These are phyloP conservation scores for Lineolata rhizophorae DNA, from an alignment of 495 filamentous ascomycete genomes.

Conservation along the genomic window DNA sequence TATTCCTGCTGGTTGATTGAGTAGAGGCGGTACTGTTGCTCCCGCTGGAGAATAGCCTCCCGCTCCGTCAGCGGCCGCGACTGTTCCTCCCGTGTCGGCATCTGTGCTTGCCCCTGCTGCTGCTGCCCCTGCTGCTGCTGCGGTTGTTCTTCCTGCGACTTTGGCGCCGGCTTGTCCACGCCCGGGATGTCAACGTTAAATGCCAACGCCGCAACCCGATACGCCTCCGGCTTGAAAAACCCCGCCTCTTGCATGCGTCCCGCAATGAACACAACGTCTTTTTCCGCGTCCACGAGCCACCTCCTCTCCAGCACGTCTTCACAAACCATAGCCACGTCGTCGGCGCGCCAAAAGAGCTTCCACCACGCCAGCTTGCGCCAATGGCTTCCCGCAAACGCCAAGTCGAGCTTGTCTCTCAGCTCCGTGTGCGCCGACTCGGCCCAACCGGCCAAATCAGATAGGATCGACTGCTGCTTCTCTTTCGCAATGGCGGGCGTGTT, in stretches of 20 bases:
- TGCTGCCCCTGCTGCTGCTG: too few species aligned
- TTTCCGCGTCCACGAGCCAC: conserved; percentile 60
- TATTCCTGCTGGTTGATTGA: too few species aligned
- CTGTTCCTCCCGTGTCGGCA: too few species aligned
- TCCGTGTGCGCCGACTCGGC: conserved; percentile 64
- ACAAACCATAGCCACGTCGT: conserved; percentile 67
- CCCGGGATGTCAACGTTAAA: too few species aligned
- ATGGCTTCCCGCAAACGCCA: conserved; percentile 40
- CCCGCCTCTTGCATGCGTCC: conserved; percentile 59
- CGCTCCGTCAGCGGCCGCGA: too few species aligned
- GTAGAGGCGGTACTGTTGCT: too few species aligned
- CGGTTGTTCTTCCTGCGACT: too few species aligned
- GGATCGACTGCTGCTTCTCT: conserved; percentile 26
- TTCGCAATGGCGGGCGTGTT: conserved; percentile 18
- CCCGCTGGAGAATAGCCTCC: too few species aligned
- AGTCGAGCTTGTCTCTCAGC: conserved; percentile 52
- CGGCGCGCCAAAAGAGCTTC: conserved; percentile 85
- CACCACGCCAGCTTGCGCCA: conserved; percentile 78
- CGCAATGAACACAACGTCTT: conserved; percentile 53
- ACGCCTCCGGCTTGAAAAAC: conserved; percentile 1
- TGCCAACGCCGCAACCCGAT: conserved; percentile 17
- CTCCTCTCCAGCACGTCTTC: conserved; percentile 48
- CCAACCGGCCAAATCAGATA: conserved; percentile 55
- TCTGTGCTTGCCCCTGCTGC: too few species aligned
- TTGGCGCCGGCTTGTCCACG: too few species aligned